These are phyloP conservation scores for Yarrowia galli DNA, from an alignment of 1,139 yeast species.

Conservation along the genomic window DNA sequence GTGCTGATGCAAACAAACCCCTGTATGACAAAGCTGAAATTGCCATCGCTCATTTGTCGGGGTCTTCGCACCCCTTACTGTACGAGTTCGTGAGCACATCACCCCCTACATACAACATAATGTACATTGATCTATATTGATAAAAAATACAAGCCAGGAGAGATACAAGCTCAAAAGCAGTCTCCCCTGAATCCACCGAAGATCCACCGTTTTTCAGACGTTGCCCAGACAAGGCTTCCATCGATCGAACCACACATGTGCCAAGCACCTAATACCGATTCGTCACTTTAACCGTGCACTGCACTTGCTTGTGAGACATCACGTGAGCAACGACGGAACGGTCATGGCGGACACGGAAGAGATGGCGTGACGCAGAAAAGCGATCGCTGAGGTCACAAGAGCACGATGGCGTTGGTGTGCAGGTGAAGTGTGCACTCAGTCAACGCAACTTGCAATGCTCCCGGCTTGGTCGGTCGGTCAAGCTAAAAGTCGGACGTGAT, in stretches of 20 bases:
- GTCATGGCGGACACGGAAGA: background rate
- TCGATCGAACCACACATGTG: constrained; percentile 5
- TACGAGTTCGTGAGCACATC: too few species aligned
- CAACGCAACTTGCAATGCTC: too few species aligned
- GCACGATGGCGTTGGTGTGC: background rate
- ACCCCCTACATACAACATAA: too few species aligned
- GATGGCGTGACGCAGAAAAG: too few species aligned
- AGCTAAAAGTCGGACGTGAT: too few species aligned
- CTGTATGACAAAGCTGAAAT: background rate
- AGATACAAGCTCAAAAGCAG: background rate
- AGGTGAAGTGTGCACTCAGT: background rate
- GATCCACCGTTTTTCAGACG: constrained; percentile 6
- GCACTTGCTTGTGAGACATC: background rate
- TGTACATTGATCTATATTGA: background rate
- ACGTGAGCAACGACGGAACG: background rate
- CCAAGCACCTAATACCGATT: background rate
- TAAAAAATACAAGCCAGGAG: constrained; percentile 9
- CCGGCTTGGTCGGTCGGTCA: too few species aligned
- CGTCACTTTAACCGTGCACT: constrained; percentile 1
- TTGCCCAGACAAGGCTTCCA: background rate
- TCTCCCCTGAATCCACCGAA: background rate
- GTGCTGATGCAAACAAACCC: background rate
- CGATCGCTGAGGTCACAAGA: too few species aligned
- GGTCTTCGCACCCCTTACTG: too few species aligned
- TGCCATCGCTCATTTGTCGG: too few species aligned